A percentile compares a stretch with the other conserved stretches of the same genome.
Evolutionary conservation across 208 protist species (phyloP).

Genomic region (Leishmania gerbilli): DNA sequence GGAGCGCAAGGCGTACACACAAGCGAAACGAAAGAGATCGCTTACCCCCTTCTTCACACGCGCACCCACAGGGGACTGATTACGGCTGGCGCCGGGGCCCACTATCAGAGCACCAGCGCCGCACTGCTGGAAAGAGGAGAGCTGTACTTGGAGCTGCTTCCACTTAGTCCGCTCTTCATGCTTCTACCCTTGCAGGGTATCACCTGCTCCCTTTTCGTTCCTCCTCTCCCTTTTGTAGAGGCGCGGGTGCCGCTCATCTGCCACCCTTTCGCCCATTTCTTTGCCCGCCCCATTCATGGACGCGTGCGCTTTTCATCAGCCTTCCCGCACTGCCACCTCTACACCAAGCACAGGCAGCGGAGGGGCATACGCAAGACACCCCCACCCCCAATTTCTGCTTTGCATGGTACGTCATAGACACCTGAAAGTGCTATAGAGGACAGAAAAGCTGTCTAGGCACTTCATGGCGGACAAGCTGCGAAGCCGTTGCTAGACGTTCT

Average conservation of each 20-base stretch:
- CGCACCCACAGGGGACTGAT: neutral
- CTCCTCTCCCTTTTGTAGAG: neutral
- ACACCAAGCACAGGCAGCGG: neutral
- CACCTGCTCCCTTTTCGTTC: neutral
- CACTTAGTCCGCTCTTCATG: neutral
- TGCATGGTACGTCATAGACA: neutral
- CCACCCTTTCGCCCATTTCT: neutral
- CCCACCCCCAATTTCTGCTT: neutral
- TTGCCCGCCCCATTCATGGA: neutral
- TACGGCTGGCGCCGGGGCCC: neutral
- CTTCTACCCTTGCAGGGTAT: neutral
- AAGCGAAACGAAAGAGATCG: neutral
- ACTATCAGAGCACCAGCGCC: neutral
- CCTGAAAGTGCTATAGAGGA: neutral
- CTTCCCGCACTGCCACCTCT: neutral
- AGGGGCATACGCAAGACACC: neutral
- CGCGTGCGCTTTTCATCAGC: neutral
- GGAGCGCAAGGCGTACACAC: neutral
- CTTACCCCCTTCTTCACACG: neutral
- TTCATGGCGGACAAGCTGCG: neutral
- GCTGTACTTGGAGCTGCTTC: neutral
- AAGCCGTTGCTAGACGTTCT: neutral
- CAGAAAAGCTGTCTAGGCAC: neutral
- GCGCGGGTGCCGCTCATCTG: neutral
- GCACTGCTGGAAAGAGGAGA: neutral